phyloP scores from a whole-genome alignment of 1,284 basidiomycete species.

The Melampsora larici-populina region DNA sequence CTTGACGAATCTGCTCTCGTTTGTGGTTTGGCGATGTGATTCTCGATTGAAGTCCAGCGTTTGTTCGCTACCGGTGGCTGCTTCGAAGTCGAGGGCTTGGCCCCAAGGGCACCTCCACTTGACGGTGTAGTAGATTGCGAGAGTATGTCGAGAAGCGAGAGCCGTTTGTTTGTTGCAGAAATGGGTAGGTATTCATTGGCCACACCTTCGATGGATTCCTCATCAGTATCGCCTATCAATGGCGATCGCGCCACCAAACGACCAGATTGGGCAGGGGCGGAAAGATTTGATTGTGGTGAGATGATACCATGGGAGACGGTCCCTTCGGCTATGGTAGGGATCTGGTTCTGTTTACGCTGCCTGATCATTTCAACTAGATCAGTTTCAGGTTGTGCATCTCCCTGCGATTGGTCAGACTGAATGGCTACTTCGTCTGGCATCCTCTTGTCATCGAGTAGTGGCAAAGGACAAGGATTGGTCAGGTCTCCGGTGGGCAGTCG shows the following conservation, averaged over 20 bases:
- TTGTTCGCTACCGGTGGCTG: too few relatives aligned
- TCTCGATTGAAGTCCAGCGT: too few relatives aligned
- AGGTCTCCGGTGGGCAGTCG: background rate
- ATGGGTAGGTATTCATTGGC: background rate
- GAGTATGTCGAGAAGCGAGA: conserved; percentile 20
- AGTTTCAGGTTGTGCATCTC: background rate
- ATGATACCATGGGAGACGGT: too few relatives aligned
- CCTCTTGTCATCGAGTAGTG: background rate
- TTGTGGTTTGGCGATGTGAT: too few relatives aligned
- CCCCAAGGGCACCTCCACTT: too few relatives aligned
- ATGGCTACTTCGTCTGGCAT: background rate
- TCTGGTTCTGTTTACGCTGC: background rate
- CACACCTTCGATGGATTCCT: conserved; percentile 20
- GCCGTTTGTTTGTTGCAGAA: background rate
- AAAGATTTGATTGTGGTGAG: conserved; percentile 16
- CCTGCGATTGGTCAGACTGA: background rate
- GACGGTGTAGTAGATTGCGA: conserved; percentile 10
- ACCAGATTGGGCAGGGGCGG: background rate
- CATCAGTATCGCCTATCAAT: conserved; percentile 27
- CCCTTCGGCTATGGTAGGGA: too few relatives aligned
- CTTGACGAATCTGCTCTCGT: too few relatives aligned
- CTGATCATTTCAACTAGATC: conserved; percentile 28
- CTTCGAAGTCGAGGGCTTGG: too few relatives aligned
- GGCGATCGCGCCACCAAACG: conserved; percentile 31
- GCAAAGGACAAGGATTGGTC: background rate